Evolutionary conservation across 495 filamentous ascomycete genomes (phyloP).

Genomic region (Sphaerosporella brunnea): DNA sequence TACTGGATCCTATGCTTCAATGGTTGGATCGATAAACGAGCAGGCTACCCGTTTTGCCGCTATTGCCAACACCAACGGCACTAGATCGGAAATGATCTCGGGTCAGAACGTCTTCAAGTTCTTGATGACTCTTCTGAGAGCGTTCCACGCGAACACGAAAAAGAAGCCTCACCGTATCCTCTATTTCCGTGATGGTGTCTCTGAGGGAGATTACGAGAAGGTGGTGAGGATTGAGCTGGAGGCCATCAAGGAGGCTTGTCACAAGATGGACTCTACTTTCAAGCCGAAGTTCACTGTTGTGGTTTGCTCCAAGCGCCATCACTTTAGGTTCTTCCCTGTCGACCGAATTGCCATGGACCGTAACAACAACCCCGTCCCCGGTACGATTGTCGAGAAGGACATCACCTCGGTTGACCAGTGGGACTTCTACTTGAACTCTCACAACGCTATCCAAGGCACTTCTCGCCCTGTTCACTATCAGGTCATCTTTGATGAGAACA

Average conservation of each 20-base stretch:
- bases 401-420: slow-evolving; percentile 79
- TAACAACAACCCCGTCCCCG: slow-evolving; percentile 65
- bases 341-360: slow-evolving; percentile 37
- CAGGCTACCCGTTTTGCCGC: slow-evolving; percentile 55
- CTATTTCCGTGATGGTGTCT: slow-evolving; percentile 91
- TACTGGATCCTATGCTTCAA: slow-evolving; percentile 61
- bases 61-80: slow-evolving; percentile 58
- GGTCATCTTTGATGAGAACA: slow-evolving; percentile 63
- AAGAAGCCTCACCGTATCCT: slow-evolving; percentile 48
- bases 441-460: slow-evolving; percentile 64
- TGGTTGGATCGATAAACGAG: slow-evolving; percentile 64
- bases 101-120: slow-evolving; percentile 43
- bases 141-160: slow-evolving; percentile 44
- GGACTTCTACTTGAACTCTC: slow-evolving; percentile 62
- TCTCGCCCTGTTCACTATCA: slow-evolving; percentile 65
- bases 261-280: slow-evolving; percentile 13
- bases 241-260: slow-evolving; percentile 44
- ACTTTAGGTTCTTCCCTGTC: slow-evolving; percentile 75
- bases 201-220: slow-evolving; percentile 61
- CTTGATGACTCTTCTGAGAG: slow-evolving; percentile 40
- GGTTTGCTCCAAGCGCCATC: slow-evolving; percentile 80
- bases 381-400: slow-evolving; percentile 67
- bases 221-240: slow-evolving; percentile 59
- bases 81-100: slow-evolving; percentile 55
- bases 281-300: slow-evolving; percentile 59